Conservation (phyloP, 495 filamentous ascomycete genomes). For the Pseudevernia furfuracea region DNA sequence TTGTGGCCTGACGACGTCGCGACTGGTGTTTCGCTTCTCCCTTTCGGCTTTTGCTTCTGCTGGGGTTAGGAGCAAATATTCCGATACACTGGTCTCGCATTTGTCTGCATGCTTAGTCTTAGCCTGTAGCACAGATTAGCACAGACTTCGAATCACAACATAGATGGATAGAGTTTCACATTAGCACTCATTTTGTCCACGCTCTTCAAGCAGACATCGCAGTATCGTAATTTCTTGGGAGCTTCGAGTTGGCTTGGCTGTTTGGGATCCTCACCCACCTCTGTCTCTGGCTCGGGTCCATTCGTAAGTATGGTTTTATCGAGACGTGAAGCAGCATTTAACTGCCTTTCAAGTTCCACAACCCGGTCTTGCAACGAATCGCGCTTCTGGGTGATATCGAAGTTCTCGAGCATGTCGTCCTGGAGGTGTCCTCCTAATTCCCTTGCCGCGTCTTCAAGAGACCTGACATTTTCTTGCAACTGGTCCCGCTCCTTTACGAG, state of each 20-base stretch:
- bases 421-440: not conserved
- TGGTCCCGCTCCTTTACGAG: not conserved
- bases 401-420: not conserved
- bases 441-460: not conserved
- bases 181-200: not conserved
- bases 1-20: not conserved
- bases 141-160: not conserved
- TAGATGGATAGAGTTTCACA: not conserved
- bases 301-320: not conserved
- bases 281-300: not conserved
- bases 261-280: not conserved
- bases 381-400: not conserved
- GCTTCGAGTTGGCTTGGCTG: not conserved
- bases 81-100: conserved; percentile 2
- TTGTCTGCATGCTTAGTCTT: conserved; percentile 12
- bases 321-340: not conserved
- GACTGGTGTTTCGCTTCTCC: not conserved
- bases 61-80: not conserved
- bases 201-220: conserved; percentile 7
- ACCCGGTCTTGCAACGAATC: not conserved
- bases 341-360: not conserved
- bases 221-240: conserved; percentile 5
- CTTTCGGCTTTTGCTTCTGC: conserved; percentile 3
- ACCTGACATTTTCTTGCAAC: not conserved
- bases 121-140: not conserved